A percentile compares a stretch with the other conserved stretches of the same genome.
Evolutionary conservation across 2,329 filamentous ascomycete species (phyloP).

Genomic region (Metarhizium humberi): DNA sequence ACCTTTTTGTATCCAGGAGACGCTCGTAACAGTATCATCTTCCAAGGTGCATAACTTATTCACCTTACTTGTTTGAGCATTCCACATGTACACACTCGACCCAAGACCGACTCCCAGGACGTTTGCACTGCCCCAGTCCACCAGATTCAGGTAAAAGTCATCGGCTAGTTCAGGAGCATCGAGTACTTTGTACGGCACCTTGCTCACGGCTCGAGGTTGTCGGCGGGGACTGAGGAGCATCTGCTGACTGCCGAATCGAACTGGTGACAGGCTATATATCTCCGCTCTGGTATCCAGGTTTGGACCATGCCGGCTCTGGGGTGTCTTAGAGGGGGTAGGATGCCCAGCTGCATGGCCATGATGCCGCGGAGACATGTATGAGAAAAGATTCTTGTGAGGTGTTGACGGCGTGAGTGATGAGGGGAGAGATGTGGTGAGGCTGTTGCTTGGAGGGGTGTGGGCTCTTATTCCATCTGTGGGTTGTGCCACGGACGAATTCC

Average conservation of each 20-base stretch:
- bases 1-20: conserved; percentile 96
- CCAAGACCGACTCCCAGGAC: conserved; percentile 88
- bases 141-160: conserved; percentile 94
- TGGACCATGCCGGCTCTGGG: conserved; percentile 75
- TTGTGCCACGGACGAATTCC: conserved; percentile 41
- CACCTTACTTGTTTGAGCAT: conserved; percentile 80
- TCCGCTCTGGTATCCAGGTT: conserved; percentile 87
- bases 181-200: conserved; percentile 95
- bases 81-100: conserved; percentile 97
- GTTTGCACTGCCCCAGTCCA: conserved; percentile 96
- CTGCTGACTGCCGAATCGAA: conserved; percentile 84
- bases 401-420: conserved; percentile 82
- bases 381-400: conserved; percentile 94
- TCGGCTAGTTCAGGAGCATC: conserved; percentile 94
- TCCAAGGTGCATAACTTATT: conserved; percentile 89
- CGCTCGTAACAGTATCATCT: conserved; percentile 91
- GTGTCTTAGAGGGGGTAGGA: conserved; percentile 80
- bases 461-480: conserved; percentile 60
- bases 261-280: conserved; percentile 90
- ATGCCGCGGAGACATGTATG: conserved; percentile 71
- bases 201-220: conserved; percentile 82
- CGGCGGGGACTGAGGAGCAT: conserved; percentile 87
- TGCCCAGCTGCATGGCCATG: conserved; percentile 66
- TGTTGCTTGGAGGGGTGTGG: conserved; percentile 68
- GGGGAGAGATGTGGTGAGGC: conserved; percentile 52